These are phyloP conservation scores for Lentinula edodes DNA, from an alignment of 768 basidiomycete species.

Conservation along the genomic window DNA sequence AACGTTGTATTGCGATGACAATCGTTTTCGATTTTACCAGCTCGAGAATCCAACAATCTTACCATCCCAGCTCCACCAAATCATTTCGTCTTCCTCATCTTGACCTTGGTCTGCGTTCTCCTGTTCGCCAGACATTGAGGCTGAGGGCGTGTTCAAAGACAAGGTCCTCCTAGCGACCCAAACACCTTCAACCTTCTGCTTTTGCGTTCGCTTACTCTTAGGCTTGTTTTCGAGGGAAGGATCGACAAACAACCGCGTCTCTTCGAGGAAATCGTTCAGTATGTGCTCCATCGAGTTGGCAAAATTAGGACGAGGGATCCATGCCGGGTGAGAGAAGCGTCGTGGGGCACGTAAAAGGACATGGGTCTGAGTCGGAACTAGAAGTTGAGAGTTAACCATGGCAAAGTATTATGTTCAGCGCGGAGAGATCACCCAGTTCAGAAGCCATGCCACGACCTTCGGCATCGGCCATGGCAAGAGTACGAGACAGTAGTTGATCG, in stretches of 20 bases:
- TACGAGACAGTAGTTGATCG: slow-evolving; percentile 30
- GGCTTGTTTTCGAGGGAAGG: background rate
- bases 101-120: slow-evolving; percentile 13
- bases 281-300: slow-evolving; percentile 29
- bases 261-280: slow-evolving; percentile 34
- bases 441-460: slow-evolving; percentile 26
- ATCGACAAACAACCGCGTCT: slow-evolving; percentile 17
- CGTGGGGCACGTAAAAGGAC: slow-evolving; percentile 21
- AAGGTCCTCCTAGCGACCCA: slow-evolving; percentile 33
- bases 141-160: slow-evolving; percentile 9
- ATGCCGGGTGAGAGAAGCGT: slow-evolving; percentile 20
- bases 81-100: slow-evolving; percentile 43
- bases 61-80: slow-evolving; percentile 63
- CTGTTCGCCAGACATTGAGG: slow-evolving; percentile 6
- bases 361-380: slow-evolving; percentile 19
- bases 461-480: slow-evolving; percentile 27
- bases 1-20: background rate
- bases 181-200: slow-evolving; percentile 36
- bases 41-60: slow-evolving; percentile 47
- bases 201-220: slow-evolving; percentile 15
- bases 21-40: slow-evolving; percentile 27
- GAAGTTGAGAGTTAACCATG: background rate
- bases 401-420: background rate
- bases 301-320: slow-evolving; percentile 33
- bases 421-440: slow-evolving; percentile 25